phyloP scores from a whole-genome alignment of 768 basidiomycete genomes.

The Phaeolepiota aurea region DNA sequence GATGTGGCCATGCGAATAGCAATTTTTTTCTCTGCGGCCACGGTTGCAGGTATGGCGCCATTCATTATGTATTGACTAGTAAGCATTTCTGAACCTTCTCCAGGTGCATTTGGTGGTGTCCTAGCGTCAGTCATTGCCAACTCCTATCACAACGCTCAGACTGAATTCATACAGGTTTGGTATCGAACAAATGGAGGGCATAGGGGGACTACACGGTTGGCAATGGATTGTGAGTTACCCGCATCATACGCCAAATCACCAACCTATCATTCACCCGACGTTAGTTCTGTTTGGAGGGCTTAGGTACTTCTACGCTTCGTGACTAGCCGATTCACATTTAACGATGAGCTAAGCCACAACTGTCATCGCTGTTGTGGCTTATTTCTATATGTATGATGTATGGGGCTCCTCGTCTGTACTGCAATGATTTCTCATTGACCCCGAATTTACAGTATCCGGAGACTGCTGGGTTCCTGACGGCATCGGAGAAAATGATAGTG shows the following conservation, averaged over 20 bases:
- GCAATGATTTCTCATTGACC: background rate
- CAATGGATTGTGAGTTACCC: conserved; percentile 37
- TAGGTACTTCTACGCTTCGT: conserved; percentile 9
- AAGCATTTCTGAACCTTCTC: conserved; percentile 8
- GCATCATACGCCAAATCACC: background rate
- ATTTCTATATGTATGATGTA: conserved; percentile 49
- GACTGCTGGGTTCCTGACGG: conserved; percentile 47
- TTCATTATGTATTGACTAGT: background rate
- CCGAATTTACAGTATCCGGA: conserved; percentile 35
- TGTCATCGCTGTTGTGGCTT: conserved; percentile 31
- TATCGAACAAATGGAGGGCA: conserved; percentile 35
- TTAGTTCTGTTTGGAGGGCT: conserved; percentile 39
- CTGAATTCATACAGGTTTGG: conserved; percentile 26
- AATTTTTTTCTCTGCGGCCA: conserved; percentile 58
- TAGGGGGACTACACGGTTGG: conserved; percentile 32
- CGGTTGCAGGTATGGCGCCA: conserved; percentile 31
- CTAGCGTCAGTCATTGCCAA: conserved; percentile 28
- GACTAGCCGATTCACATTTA: background rate
- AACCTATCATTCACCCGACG: background rate
- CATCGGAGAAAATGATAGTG: conserved; percentile 30
- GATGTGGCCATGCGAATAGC: conserved; percentile 54
- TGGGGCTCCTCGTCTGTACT: conserved; percentile 9
- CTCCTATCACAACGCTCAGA: background rate
- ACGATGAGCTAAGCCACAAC: conserved; percentile 17
- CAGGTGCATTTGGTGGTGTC: conserved; percentile 38